These are phyloP conservation scores for Byssoonygena ceratinophila DNA, from an alignment of 2,329 filamentous ascomycete species.

Conservation along the genomic window DNA sequence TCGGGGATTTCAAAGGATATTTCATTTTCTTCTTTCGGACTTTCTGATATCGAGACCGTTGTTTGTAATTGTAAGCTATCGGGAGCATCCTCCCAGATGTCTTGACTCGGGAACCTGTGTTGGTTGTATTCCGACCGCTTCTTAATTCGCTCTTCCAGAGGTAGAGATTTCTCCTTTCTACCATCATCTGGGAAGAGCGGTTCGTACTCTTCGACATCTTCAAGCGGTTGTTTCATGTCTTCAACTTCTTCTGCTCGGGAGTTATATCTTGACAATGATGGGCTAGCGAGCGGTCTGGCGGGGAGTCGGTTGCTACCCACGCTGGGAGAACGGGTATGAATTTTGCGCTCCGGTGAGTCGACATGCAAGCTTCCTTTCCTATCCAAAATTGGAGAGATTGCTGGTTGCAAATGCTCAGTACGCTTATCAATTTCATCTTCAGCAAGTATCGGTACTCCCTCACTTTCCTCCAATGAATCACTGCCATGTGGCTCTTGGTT, in stretches of 20 bases:
- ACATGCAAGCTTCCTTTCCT: slow-evolving; percentile 45
- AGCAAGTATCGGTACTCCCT: slow-evolving; percentile 70
- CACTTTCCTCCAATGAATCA: slow-evolving; percentile 37
- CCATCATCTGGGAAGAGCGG: slow-evolving; percentile 80
- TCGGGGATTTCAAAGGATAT: slow-evolving; percentile 36
- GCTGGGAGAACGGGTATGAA: slow-evolving; percentile 43
- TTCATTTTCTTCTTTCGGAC: slow-evolving; percentile 38
- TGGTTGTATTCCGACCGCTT: slow-evolving; percentile 44
- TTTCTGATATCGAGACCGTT: slow-evolving; percentile 73
- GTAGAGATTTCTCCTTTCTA: slow-evolving; percentile 44
- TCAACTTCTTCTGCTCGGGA: slow-evolving; percentile 43
- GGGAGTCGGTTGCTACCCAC: slow-evolving; percentile 52
- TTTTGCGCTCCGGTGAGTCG: slow-evolving; percentile 41
- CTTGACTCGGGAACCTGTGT: slow-evolving; percentile 80
- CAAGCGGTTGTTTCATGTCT: slow-evolving; percentile 55
- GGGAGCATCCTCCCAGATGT: slow-evolving; percentile 95
- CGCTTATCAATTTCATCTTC: slow-evolving; percentile 69
- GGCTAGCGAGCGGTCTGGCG: slow-evolving; percentile 50
- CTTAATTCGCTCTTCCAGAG: slow-evolving; percentile 26
- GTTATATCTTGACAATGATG: slow-evolving; percentile 44
- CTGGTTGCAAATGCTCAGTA: slow-evolving; percentile 62
- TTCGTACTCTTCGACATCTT: slow-evolving; percentile 89
- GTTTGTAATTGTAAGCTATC: slow-evolving; percentile 66
- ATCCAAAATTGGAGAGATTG: slow-evolving; percentile 63
- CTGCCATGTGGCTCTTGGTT: slow-evolving; percentile 40